phyloP scores from a whole-genome alignment of 768 basidiomycete genomes.

The Dioszegia hungarica region DNA sequence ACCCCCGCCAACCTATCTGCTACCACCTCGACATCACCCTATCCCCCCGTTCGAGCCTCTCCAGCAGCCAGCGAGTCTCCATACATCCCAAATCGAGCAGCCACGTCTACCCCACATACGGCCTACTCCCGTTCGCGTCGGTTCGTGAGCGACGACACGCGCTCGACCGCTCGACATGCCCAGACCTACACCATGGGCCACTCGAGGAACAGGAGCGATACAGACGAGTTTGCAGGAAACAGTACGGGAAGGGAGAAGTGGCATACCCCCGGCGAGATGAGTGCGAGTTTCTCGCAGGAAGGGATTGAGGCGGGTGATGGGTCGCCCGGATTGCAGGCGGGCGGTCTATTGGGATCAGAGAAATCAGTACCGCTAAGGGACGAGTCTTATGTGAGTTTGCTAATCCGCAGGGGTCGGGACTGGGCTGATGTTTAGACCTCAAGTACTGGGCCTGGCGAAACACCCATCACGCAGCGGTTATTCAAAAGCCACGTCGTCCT shows the following conservation, averaged over 20 bases:
- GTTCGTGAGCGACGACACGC: slow-evolving; percentile 12
- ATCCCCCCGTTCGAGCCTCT: slow-evolving; percentile 15
- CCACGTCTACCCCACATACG: slow-evolving; percentile 34
- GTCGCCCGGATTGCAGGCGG: not conserved
- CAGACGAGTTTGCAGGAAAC: slow-evolving; percentile 16
- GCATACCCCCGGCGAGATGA: slow-evolving; percentile 41
- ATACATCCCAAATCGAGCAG: slow-evolving; percentile 14
- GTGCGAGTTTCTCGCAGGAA: slow-evolving; percentile 38
- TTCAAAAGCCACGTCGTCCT: slow-evolving; percentile 18
- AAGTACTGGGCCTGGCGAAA: slow-evolving; percentile 7
- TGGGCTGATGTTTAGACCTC: not conserved
- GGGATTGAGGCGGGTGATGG: slow-evolving; percentile 11
- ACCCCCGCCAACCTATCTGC: slow-evolving; percentile 18
- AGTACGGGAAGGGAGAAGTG: slow-evolving; percentile 25
- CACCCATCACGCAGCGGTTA: slow-evolving; percentile 27
- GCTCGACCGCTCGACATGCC: slow-evolving; percentile 11
- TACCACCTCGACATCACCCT: slow-evolving; percentile 25
- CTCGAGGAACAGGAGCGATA: slow-evolving; percentile 14
- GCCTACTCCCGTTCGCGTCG: slow-evolving; percentile 9
- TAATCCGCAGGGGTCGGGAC: not conserved
- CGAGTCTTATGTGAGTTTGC: slow-evolving; percentile 10
- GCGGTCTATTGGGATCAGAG: slow-evolving; percentile 14
- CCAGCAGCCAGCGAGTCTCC: slow-evolving; percentile 13
- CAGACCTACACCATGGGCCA: not conserved
- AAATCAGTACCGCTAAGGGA: slow-evolving; percentile 27